Conservation (phyloP, 2,329 filamentous ascomycete species). For the Paracoccidioides brasiliensis region DNA sequence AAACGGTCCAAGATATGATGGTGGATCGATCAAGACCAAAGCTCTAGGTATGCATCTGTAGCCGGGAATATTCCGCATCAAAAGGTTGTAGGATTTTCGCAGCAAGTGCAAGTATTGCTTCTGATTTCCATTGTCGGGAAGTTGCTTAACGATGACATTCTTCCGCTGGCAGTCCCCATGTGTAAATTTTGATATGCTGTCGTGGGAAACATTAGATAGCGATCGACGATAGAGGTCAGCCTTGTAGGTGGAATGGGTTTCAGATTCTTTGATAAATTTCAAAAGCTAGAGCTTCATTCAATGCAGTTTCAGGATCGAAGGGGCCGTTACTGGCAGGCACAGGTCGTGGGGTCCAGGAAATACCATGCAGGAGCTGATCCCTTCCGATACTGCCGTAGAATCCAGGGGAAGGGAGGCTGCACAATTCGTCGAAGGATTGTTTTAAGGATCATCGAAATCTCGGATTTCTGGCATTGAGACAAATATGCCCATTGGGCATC, state of each 20-base stretch:
- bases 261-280: slow-evolving; percentile 13
- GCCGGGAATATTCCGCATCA: slow-evolving; percentile 20
- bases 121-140: neutral
- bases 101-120: slow-evolving; percentile 14
- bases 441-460: slow-evolving; percentile 12
- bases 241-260: slow-evolving; percentile 12
- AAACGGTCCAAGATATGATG: no score
- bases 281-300: slow-evolving; percentile 18
- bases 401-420: slow-evolving; percentile 14
- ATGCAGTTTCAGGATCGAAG: slow-evolving; percentile 17
- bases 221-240: slow-evolving; percentile 16
- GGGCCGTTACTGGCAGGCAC: slow-evolving; percentile 17
- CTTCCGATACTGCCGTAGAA: slow-evolving; percentile 18
- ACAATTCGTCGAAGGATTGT: slow-evolving; percentile 14
- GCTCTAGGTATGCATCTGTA: slow-evolving; percentile 14
- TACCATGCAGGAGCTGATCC: slow-evolving; percentile 14
- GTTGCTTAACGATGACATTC: slow-evolving; percentile 18
- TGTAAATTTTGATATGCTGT: slow-evolving; percentile 17
- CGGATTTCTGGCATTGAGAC: slow-evolving; percentile 13
- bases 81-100: slow-evolving; percentile 20
- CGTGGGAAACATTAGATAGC: slow-evolving; percentile 14
- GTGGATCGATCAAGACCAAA: slow-evolving; percentile 13
- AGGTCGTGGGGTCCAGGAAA: slow-evolving; percentile 17
- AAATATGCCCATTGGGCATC: slow-evolving; percentile 14
- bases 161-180: slow-evolving; percentile 22